phyloP scores from a whole-genome alignment of 805 yeast genomes.

The Citeromyces matritensis region DNA sequence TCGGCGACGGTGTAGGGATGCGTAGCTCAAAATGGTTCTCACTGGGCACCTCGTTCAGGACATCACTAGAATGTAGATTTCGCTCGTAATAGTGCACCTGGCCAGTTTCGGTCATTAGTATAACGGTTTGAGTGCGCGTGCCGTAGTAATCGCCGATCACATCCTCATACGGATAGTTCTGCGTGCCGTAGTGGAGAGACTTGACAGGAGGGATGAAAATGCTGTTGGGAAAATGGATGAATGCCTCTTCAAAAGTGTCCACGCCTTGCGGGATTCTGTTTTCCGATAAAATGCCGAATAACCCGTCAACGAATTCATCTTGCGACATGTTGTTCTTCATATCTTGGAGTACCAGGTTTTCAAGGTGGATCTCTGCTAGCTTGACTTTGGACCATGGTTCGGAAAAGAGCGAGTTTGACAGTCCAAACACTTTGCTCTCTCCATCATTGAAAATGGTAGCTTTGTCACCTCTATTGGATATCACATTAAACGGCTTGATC shows the following conservation, averaged over 20 bases:
- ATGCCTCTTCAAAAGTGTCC: conserved; percentile 12
- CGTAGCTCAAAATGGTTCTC: no score
- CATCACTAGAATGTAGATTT: conserved; percentile 36
- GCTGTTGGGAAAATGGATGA: conserved; percentile 33
- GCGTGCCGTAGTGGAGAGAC: background rate
- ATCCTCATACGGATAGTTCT: conserved; percentile 5
- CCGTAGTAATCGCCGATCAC: conserved; percentile 57
- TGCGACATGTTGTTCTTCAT: conserved; percentile 6
- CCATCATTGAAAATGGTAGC: conserved; percentile 7
- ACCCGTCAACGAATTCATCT: conserved; percentile 24
- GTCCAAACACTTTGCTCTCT: conserved; percentile 23
- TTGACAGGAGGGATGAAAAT: background rate
- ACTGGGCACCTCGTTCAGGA: no score
- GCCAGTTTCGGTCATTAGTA: conserved; percentile 38
- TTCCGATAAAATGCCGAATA: conserved; percentile 41
- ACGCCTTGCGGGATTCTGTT: conserved; percentile 15
- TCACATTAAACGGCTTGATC: conserved; percentile 21
- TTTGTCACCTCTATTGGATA: conserved; percentile 28
- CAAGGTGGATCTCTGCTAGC: conserved; percentile 49
- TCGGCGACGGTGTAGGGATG: no score
- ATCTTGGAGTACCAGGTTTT: conserved; percentile 15
- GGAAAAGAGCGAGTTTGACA: conserved; percentile 53
- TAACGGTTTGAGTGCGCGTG: conserved; percentile 75
- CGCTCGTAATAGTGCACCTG: conserved; percentile 45
- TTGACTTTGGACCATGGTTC: conserved; percentile 67